Conservation (phyloP, 768 basidiomycete species). For the Trametes cubensis region DNA sequence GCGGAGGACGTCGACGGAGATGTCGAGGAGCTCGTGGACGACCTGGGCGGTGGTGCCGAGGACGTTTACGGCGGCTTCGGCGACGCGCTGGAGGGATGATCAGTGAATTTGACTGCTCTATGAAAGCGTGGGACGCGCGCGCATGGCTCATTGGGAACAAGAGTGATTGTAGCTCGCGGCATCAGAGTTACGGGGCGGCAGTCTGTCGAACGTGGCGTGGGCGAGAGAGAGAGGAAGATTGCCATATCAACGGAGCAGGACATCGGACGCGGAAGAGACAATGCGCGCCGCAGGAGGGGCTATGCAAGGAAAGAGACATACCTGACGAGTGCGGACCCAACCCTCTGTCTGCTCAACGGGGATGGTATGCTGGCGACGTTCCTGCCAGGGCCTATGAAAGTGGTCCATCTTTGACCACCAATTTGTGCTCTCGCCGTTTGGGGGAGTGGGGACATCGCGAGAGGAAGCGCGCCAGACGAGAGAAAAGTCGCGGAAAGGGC, state of each 20-base stretch:
- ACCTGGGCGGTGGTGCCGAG: slow-evolving; percentile 46
- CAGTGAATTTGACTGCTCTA: too few species aligned
- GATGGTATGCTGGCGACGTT: slow-evolving; percentile 29
- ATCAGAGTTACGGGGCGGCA: not conserved
- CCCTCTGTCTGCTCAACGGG: slow-evolving; percentile 35
- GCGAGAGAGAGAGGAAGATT: too few species aligned
- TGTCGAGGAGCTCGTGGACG: slow-evolving; percentile 47
- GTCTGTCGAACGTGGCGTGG: not conserved
- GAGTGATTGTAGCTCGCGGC: not conserved
- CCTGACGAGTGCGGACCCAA: slow-evolving; percentile 33
- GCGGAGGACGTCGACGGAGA: slow-evolving; percentile 46
- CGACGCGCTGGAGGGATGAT: slow-evolving; percentile 23
- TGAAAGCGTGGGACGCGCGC: too few species aligned
- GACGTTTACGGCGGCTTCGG: slow-evolving; percentile 35
- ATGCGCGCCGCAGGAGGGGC: too few species aligned
- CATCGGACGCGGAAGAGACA: too few species aligned
- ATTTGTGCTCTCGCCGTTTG: slow-evolving; percentile 25
- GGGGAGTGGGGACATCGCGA: slow-evolving; percentile 21
- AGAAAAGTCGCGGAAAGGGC: slow-evolving; percentile 26
- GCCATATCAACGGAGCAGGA: too few species aligned
- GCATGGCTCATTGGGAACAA: too few species aligned
- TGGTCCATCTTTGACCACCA: slow-evolving; percentile 30
- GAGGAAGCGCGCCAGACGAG: slow-evolving; percentile 15
- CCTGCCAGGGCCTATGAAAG: slow-evolving; percentile 32
- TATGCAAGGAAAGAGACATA: slow-evolving; percentile 3